phyloP scores from a whole-genome alignment of 2,329 filamentous ascomycete genomes.

The Pseudogymnoascus sp. region DNA sequence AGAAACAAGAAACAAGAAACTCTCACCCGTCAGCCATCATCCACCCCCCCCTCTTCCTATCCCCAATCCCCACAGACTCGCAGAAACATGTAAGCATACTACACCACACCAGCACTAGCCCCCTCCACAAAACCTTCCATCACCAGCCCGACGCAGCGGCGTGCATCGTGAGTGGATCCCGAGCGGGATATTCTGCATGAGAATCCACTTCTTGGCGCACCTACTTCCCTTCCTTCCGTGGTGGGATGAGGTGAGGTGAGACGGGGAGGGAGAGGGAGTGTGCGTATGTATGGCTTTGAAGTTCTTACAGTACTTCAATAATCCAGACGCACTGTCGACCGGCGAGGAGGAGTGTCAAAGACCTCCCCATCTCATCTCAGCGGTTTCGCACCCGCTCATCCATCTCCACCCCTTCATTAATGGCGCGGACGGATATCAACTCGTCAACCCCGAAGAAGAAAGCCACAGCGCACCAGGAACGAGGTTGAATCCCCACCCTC shows the following conservation, averaged over 20 bases:
- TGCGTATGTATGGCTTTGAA: not conserved
- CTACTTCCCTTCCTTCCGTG: not conserved
- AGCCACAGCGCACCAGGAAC: not conserved
- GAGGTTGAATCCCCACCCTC: not conserved
- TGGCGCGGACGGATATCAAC: too few relatives aligned
- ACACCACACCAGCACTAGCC: not conserved
- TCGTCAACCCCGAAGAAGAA: not conserved
- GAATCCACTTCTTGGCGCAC: too few relatives aligned
- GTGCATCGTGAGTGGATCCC: not conserved
- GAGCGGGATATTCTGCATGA: not conserved
- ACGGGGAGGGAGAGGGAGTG: not conserved
- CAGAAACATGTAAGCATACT: too few relatives aligned
- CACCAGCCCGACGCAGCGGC: too few relatives aligned
- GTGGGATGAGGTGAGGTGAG: not conserved
- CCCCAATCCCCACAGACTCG: too few relatives aligned
- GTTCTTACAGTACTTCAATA: not conserved
- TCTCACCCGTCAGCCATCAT: too few relatives aligned
- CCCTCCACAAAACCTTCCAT: not conserved
- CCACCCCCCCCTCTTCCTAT: too few relatives aligned
- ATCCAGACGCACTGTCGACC: not conserved
- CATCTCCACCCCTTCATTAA: too few relatives aligned
- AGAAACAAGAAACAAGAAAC: too few relatives aligned
- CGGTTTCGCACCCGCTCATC: too few relatives aligned
- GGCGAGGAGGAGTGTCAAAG: not conserved
- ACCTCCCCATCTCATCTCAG: not conserved